Percentiles rank a stretch among this genome's conserved stretches.
phyloP scores from a whole-genome alignment of 176 grass and related monocot genomes.

The Oryza punctata region DNA sequence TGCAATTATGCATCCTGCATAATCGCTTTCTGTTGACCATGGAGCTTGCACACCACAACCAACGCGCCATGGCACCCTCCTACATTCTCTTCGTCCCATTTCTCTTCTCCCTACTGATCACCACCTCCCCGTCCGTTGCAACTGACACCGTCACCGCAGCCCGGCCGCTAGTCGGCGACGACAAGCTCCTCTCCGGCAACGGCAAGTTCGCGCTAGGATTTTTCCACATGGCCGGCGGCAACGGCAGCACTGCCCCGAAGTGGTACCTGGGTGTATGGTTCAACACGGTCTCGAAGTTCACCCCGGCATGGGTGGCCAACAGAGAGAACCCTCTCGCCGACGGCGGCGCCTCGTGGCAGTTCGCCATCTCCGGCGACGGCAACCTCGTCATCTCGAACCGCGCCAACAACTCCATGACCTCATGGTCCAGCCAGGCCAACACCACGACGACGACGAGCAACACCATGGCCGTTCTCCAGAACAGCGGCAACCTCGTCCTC shows the following conservation, averaged over 20 bases:
- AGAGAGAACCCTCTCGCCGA: not conserved
- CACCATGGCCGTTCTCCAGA: not conserved
- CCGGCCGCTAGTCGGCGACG: not conserved
- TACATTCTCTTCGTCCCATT: not conserved
- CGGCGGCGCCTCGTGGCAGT: not conserved
- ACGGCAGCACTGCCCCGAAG: not conserved
- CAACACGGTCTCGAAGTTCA: constrained; percentile 2
- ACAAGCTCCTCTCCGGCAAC: constrained; percentile 4
- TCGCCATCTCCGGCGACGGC: constrained; percentile 6
- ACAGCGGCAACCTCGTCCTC: constrained; percentile 19
- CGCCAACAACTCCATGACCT: not conserved
- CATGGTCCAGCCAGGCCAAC: constrained; percentile 6
- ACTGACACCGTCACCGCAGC: not conserved
- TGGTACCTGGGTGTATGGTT: constrained; percentile 37
- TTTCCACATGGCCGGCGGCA: not conserved
- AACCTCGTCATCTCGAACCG: constrained; percentile 3
- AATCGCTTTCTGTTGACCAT: not conserved
- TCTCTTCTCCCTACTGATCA: not conserved
- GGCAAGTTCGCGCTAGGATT: constrained; percentile 32
- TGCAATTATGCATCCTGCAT: not conserved
- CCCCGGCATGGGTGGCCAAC: constrained; percentile 36
- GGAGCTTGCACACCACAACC: not conserved
- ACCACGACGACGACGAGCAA: not conserved
- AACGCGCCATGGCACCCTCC: not conserved
- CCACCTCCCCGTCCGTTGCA: not conserved